A percentile compares a stretch with the other conserved stretches of the same genome.
Evolutionary conservation across 345 rosid species (phyloP).

Genomic region (Eucalyptus cloeziana): DNA sequence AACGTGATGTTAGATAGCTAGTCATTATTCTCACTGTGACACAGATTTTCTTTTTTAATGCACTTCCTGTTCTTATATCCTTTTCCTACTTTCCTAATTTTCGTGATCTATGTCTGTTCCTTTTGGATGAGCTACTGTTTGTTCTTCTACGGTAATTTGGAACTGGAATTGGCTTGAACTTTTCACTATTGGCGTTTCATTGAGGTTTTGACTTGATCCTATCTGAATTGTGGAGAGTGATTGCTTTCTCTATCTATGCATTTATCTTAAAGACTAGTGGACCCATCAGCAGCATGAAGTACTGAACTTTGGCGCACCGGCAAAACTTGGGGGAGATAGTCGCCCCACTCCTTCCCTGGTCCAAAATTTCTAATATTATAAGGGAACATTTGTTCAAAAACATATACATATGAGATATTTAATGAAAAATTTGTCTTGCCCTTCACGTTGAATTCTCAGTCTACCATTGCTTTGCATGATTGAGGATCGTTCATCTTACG

Average conservation of each 20-base stretch:
- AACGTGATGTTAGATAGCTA: background rate
- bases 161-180: background rate
- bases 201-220: background rate
- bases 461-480: background rate
- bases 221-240: background rate
- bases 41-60: background rate
- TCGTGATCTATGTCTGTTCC: background rate
- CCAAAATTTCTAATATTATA: background rate
- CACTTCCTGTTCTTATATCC: background rate
- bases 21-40: background rate
- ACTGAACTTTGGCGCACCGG: background rate
- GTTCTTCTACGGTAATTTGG: background rate
- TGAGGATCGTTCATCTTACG: background rate
- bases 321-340: background rate
- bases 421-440: background rate
- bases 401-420: background rate
- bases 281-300: background rate
- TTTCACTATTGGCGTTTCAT: background rate
- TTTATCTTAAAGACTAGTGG: background rate
- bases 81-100: background rate
- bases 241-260: background rate
- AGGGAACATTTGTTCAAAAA: background rate
- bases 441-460: background rate
- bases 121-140: background rate
- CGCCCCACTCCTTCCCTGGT: background rate